These are phyloP conservation scores for Globisporangium canariense DNA, from an alignment of 352 stramenopile species.

Conservation along the genomic window DNA sequence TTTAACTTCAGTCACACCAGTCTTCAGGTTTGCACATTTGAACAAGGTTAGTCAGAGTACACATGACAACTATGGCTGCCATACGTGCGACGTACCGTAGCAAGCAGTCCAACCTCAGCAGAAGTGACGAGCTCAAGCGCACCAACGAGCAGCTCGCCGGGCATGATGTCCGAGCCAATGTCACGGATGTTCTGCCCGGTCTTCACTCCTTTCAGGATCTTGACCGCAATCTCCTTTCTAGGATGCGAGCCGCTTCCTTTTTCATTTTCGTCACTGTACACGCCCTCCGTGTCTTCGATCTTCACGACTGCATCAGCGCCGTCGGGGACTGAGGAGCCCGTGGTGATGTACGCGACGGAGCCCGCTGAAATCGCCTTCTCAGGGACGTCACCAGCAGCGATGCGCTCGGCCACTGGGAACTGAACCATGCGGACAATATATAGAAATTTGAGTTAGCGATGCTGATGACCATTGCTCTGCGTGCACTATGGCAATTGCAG, in stretches of 20 bases:
- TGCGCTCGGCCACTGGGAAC: conserved; percentile 67
- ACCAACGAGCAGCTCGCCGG: conserved; percentile 72
- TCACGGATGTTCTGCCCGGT: conserved; percentile 74
- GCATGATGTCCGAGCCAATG: conserved; percentile 90
- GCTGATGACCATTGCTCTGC: conserved; percentile 1
- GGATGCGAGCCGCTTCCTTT: not conserved
- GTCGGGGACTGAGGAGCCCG: conserved; percentile 88
- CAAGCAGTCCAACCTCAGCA: conserved; percentile 90
- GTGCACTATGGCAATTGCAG: not conserved
- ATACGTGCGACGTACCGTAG: conserved; percentile 60
- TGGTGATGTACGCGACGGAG: conserved; percentile 93
- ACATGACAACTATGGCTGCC: not conserved
- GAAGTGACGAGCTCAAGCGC: conserved; percentile 73
- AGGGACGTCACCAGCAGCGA: conserved; percentile 63
- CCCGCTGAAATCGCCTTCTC: conserved; percentile 32
- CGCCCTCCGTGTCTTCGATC: conserved; percentile 89
- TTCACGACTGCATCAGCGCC: conserved; percentile 92
- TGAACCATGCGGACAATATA: conserved; percentile 14
- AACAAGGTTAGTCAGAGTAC: not conserved
- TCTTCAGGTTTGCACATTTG: conserved; percentile 22
- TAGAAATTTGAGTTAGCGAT: not conserved
- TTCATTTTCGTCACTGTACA: conserved; percentile 29
- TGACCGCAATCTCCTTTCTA: conserved; percentile 43
- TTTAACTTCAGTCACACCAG: conserved; percentile 66
- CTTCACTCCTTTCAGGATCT: conserved; percentile 60